Conservation (phyloP, 768 basidiomycete genomes). For the Mycena vitilis region DNA sequence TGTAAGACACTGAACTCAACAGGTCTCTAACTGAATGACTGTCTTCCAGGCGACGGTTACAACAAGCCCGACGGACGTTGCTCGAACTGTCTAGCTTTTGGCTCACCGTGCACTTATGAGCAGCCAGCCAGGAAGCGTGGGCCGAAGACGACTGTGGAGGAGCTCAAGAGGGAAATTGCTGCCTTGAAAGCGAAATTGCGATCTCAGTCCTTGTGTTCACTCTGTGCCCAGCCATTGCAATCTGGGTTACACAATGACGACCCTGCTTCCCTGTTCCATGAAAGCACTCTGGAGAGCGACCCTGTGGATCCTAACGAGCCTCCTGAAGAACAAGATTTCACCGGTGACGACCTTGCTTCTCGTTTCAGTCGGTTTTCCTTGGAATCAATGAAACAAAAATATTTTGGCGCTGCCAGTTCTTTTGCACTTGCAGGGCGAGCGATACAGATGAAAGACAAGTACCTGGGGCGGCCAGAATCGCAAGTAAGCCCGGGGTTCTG, state of each 20-base stretch:
- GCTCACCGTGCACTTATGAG: neutral
- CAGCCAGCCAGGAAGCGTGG: neutral
- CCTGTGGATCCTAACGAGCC: neutral
- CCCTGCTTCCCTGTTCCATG: neutral
- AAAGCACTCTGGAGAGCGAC: neutral
- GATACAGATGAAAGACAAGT: slow-evolving; percentile 39
- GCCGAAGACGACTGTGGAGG: neutral
- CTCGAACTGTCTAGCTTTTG: neutral
- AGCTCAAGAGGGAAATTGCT: slow-evolving; percentile 3
- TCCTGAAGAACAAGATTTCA: neutral
- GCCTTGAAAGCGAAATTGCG: slow-evolving; percentile 6
- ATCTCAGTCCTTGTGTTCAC: neutral
- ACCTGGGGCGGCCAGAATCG: neutral
- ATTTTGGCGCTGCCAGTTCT: slow-evolving; percentile 57
- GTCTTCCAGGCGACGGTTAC: neutral
- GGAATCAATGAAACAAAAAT: slow-evolving; percentile 25
- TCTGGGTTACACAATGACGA: neutral
- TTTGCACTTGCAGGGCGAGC: slow-evolving; percentile 56
- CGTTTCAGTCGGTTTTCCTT: slow-evolving; percentile 1
- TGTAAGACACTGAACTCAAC: neutral
- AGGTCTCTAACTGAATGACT: too few relatives aligned
- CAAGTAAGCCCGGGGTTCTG: slow-evolving; percentile 33
- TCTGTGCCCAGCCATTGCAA: slow-evolving; percentile 5
- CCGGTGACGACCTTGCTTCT: neutral
- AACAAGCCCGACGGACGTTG: neutral